These are phyloP conservation scores for Mucor piriformis DNA, from an alignment of 371 early-diverging fungal genomes.

Conservation along the genomic window DNA sequence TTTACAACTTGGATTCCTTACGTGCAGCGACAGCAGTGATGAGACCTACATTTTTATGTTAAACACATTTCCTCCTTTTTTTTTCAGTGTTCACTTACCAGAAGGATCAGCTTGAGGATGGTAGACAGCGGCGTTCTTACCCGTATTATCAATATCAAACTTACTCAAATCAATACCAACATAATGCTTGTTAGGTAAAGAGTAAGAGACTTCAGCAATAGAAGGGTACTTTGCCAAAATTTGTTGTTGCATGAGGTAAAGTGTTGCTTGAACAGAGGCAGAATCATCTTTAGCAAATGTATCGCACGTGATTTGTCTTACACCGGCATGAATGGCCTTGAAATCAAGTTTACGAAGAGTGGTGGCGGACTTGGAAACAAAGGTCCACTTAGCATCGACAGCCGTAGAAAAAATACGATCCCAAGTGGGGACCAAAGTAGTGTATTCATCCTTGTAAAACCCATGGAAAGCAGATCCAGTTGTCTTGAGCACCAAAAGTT, in stretches of 20 bases:
- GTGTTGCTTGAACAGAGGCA: constrained; percentile 76
- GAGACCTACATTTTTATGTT: no score
- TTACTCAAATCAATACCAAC: constrained; percentile 76
- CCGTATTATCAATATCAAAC: constrained; percentile 77
- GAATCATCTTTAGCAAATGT: constrained; percentile 75
- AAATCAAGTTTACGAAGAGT: constrained; percentile 55
- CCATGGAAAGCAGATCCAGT: constrained; percentile 84
- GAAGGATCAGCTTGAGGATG: constrained; percentile 80
- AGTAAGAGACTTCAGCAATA: constrained; percentile 70
- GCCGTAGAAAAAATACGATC: constrained; percentile 85
- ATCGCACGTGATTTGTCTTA: constrained; percentile 64
- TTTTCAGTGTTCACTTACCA: constrained; percentile 56
- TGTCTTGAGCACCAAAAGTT: constrained; percentile 74
- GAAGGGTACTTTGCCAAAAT: constrained; percentile 65
- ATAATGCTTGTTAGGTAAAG: constrained; percentile 86
- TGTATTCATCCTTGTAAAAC: constrained; percentile 77
- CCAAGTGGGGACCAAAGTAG: constrained; percentile 74
- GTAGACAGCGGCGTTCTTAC: constrained; percentile 71
- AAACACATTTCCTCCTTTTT: constrained; percentile 3
- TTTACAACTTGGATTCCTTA: constrained; percentile 52
- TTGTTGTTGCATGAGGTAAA: constrained; percentile 71
- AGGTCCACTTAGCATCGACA: constrained; percentile 75
- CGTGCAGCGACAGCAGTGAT: constrained; percentile 78
- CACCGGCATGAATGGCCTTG: constrained; percentile 61
- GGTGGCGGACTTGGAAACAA: constrained; percentile 36